Conservation (phyloP, 768 basidiomycete species). For the Filobasidium wieringae region DNA sequence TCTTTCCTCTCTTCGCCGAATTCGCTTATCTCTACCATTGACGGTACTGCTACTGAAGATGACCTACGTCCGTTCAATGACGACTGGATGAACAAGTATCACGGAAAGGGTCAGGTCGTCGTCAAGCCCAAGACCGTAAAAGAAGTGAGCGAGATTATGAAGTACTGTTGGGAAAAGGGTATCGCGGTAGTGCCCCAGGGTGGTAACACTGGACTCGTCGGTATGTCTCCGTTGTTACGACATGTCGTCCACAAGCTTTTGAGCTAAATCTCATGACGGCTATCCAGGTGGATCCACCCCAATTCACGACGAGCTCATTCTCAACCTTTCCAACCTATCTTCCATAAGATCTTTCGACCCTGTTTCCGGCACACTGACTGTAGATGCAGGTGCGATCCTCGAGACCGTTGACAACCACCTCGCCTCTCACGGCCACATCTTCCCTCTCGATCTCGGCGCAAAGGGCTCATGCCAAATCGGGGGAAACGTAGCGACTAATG, state of each 20-base stretch:
- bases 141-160: conserved; percentile 78
- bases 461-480: conserved; percentile 99
- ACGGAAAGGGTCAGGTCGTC: conserved; percentile 69
- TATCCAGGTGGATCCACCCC: conserved; percentile 63
- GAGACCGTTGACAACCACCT: conserved; percentile 78
- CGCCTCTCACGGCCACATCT: conserved; percentile 77
- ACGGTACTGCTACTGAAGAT: conserved; percentile 26
- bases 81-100: conserved; percentile 96
- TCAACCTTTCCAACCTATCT: conserved; percentile 72
- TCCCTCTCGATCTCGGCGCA: conserved; percentile 90
- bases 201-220: conserved; percentile 95
- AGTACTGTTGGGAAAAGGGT: conserved; percentile 66
- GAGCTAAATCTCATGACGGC: neutral
- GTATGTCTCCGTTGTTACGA: too few species aligned
- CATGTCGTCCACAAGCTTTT: too few species aligned
- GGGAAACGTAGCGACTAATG: conserved; percentile 93
- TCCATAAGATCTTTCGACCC: conserved; percentile 44
- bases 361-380: conserved; percentile 65
- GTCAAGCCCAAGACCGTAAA: conserved; percentile 76
- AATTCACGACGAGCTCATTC: conserved; percentile 69
- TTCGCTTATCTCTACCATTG: conserved; percentile 36
- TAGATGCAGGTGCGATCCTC: conserved; percentile 89
- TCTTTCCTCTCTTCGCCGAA: conserved; percentile 34
- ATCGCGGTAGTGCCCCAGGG: conserved; percentile 95
- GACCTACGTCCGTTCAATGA: conserved; percentile 71